These are phyloP conservation scores for Elsinoe arachidis DNA, from an alignment of 2,329 filamentous ascomycete species.

Conservation along the genomic window DNA sequence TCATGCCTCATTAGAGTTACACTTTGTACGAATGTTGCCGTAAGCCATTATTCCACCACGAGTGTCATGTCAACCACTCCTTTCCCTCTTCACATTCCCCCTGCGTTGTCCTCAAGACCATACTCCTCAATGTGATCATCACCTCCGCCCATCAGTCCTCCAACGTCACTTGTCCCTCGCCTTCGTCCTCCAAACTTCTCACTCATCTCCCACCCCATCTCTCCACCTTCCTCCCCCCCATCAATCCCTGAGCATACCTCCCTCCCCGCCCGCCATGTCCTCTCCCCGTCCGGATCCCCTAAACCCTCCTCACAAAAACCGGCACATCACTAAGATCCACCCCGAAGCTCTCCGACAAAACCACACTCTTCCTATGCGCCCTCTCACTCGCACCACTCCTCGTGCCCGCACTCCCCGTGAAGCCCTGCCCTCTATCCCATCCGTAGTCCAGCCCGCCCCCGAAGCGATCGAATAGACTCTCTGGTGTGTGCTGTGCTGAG, in stretches of 20 bases:
- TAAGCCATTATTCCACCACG: not conserved
- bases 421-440: conserved; percentile 28
- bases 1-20: conserved; percentile 11
- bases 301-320: conserved; percentile 27
- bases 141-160: not conserved
- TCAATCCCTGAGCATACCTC: not conserved
- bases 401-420: conserved; percentile 31
- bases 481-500: conserved; percentile 1
- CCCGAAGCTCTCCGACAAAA: conserved; percentile 27
- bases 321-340: conserved; percentile 34
- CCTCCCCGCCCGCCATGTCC: not conserved
- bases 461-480: conserved; percentile 25
- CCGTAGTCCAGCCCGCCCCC: conserved; percentile 30
- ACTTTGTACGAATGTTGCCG: conserved; percentile 3
- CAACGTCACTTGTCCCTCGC: too few relatives aligned
- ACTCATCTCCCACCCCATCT: not conserved
- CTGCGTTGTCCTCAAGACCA: not conserved
- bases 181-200: not conserved
- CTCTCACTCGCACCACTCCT: conserved; percentile 20
- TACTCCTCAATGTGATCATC: too few relatives aligned
- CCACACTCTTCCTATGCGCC: conserved; percentile 27
- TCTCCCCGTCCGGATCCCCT: not conserved
- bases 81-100: not conserved
- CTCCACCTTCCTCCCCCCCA: conserved; percentile 1
- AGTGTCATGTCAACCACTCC: not conserved